Base-by-base conservation (phyloP, 2,329 filamentous ascomycete genomes). In the Incumbomyces delicatus region DNA sequence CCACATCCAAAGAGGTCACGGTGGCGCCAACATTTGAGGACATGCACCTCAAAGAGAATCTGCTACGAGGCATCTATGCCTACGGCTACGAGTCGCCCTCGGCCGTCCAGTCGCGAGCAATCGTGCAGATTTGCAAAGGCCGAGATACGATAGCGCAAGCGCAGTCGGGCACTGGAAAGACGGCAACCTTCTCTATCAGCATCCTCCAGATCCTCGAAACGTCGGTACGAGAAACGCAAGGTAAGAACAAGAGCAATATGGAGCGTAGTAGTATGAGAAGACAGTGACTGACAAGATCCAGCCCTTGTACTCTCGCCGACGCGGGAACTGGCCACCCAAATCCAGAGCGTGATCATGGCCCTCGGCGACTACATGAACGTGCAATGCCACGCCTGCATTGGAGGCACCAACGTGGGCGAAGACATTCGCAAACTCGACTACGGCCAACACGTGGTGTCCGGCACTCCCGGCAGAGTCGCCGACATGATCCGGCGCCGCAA, bases 301-400 rank as follows among this genome's bases (percentile, higher is more conserved):
- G 92, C 92, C 4, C 81, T 98, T 37, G 89, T 98, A 8, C 80
- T 98, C 7, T 95, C 92, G 3, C 92, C 92, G 2, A 96, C 90
- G 16, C 87, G 92, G 63, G 92, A 98, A 76, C 75, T 98, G 55
- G 92, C 92, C 38, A 95, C 90, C 22, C 92, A 98, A 70, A 98
- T 98, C 55, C 92, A 98, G 70, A 95, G 87, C 31, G 92, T 98
- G 50, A 85, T 98, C 58, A 94, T 96, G 81, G 92, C 92, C n/a
- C 79, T 98, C n/a, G 92, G 92, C 56, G 92, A 98, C 69, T 98
- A 95, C 75, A 96, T 98, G 92, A 95, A 95, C 63, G 87, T 98
- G 2, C 89, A 98, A 69, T 98, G 92, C 71, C 92, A 98, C 61
- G 90, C 92, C 50, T 98, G 92, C 69, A 96, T 98, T 61, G 92